Evolutionary conservation across 441 rosid genomes (phyloP).

Genomic region (Isatis lusitanica): DNA sequence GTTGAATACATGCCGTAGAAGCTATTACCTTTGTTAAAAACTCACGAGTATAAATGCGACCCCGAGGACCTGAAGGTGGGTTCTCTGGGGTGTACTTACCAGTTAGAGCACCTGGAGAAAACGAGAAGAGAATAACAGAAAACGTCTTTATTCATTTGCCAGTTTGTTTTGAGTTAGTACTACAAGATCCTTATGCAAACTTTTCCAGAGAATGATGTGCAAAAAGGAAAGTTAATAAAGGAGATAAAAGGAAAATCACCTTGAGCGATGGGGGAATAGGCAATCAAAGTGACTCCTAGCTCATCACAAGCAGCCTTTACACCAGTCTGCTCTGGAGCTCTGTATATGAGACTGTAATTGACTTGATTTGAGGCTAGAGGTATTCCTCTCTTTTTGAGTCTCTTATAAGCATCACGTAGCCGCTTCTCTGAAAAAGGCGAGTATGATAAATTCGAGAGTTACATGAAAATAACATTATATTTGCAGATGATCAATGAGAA

Average conservation of each 20-base stretch:
- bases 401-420: slow-evolving; percentile 74
- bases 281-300: slow-evolving; percentile 89
- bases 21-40: slow-evolving; percentile 60
- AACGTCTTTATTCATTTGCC: neutral
- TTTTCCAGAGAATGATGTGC: slow-evolving; percentile 11
- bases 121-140: neutral
- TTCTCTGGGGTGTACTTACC: slow-evolving; percentile 93
- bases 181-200: neutral
- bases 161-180: neutral
- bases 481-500: neutral
- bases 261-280: slow-evolving; percentile 94
- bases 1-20: neutral
- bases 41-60: slow-evolving; percentile 74
- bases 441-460: neutral
- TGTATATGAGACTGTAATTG: slow-evolving; percentile 91
- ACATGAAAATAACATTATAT: neutral
- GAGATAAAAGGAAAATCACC: slow-evolving; percentile 44
- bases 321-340: slow-evolving; percentile 83
- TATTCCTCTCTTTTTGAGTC: slow-evolving; percentile 85
- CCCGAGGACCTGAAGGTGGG: slow-evolving; percentile 86
- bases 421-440: slow-evolving; percentile 56
- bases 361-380: slow-evolving; percentile 97
- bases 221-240: neutral
- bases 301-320: slow-evolving; percentile 92
- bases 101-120: slow-evolving; percentile 71